Evolutionary conservation across 2,329 filamentous ascomycete species (phyloP), one percentile per base, ranked within the genome.

Genomic region (Tolypocladium amazonense): DNA sequence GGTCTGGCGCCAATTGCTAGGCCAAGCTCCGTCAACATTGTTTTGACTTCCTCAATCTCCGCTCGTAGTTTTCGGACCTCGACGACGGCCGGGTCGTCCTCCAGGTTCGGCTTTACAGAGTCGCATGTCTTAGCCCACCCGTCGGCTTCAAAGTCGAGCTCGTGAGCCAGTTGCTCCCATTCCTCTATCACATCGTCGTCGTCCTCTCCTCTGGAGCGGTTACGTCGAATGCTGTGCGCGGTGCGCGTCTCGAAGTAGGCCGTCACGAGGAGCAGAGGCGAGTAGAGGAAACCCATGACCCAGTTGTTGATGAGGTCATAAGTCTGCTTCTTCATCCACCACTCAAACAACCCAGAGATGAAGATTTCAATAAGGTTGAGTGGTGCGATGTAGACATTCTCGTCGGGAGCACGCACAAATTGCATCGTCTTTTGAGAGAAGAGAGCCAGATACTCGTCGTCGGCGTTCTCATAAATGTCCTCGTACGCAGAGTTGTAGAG

Each of bases 401-500:
- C 94, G 67, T 99, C 94, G 0, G 94, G 94, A 0, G 94, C 94
- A 56, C 94, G 90, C 23, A 97, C 90, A 68, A 97, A 99, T 68
- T 96, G 92, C 82, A 97, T 90, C 0, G 94, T 97, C 75, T 96
- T 96, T 66, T 95, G 89, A 0, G 90, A 83, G 74, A 96, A 97
- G 4, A 97, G 83, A 0, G 92, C 93, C 71, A 99, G 87, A 74
- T 92, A 99, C 73, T 99, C 94, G 72, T 99, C 94, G 65, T 91
- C 88, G 5, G 94, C 92, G 69, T 99, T 92, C 54, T 89, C 87
- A 67, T 92, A 95, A 61, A 97, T 95, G 72, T 96, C 92, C 69
- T 95, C 89, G 71, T 99, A 97, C 2, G 94, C 92, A 55, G 88
- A 93, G 76, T 97, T 97, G 79, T 97, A 99, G 8, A 99, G 84